Percentiles rank a stretch among this genome's conserved stretches.
Conservation (phyloP, 495 filamentous ascomycete species). For the Halenospora varia region DNA sequence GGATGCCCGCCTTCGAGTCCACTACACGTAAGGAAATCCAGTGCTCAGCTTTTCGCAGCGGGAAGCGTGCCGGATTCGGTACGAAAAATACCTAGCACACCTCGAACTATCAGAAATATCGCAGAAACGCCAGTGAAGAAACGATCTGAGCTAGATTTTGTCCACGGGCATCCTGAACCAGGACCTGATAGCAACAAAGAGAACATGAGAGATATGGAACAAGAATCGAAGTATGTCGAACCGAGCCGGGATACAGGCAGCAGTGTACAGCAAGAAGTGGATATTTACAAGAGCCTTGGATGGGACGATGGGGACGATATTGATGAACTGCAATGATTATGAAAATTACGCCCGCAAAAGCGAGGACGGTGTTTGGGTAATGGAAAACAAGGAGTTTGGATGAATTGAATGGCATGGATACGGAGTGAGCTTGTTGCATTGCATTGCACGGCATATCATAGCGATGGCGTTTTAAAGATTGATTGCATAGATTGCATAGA, state of each 20-base stretch:
- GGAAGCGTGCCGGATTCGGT: constrained; percentile 14
- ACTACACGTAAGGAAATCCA: constrained; percentile 18
- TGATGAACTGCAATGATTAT: constrained; percentile 26
- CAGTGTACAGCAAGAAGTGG: constrained; percentile 29
- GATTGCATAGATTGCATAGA: too few species aligned
- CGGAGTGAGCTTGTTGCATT: too few species aligned
- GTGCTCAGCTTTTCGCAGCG: constrained; percentile 13
- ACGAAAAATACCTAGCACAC: constrained; percentile 1
- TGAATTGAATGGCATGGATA: too few species aligned
- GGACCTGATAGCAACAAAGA: constrained; percentile 16
- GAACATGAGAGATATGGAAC: constrained; percentile 15
- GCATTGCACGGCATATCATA: too few species aligned
- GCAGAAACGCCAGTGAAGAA: constrained; percentile 23
- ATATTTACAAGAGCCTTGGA: constrained; percentile 68
- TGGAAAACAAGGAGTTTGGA: too few species aligned
- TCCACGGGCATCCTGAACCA: constrained; percentile 12
- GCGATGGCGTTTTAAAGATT: too few species aligned
- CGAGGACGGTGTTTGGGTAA: too few species aligned
- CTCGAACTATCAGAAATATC: background rate
- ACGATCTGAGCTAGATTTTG: background rate
- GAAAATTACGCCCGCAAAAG: too few species aligned
- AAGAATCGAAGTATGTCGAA: constrained; percentile 25
- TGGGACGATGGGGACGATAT: constrained; percentile 73
- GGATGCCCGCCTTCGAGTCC: constrained; percentile 15
- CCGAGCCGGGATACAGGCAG: background rate